Evolutionary conservation across 2,329 filamentous ascomycete species (phyloP), one percentile per base, ranked within the genome.

Genomic region (Aureobasidium sp.): DNA sequence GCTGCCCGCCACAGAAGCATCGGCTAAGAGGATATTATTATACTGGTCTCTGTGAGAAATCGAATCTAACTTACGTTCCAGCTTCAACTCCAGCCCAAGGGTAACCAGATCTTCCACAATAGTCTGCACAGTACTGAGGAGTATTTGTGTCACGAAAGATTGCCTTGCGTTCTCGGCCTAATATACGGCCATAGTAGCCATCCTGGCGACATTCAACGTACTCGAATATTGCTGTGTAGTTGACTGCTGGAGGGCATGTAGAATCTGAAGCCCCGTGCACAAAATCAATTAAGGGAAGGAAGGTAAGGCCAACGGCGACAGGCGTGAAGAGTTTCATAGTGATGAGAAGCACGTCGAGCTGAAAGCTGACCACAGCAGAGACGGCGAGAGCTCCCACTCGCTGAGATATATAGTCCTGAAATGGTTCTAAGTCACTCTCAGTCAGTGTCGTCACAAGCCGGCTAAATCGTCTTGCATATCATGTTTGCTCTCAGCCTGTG

Each of bases 111-210:
- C 47, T 22, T 11, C 47, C 47, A 22, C 47, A 50, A 14, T 50
- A 50, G 24, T 50, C 47, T 16, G 47, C 47, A 50, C 47, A 50
- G 14, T 39, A 40, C n/a, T 50, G 47, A 6, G 47, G 47, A n/a
- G 34, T 50, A 11, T 50, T 50, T 14, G 47, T 39, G 16, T 50
- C 47, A 6, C 47, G 47, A 10, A 50, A 50, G 4, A 50, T 16
- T 11, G 25, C 47, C 34, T 50, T 50, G 17, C 47, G 47, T 50
- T 50, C 47, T 50, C 47, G 29, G 5, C 47, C 47, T 1, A 50
- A 35, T 2, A 50, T 50, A 2, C 47, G 47, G 6, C 47, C 47
- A n/a, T 50, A 50, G 19, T 50, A 50, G 35, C 35, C 30, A 12
- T 50, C 47, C 22, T 50, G 47, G 30, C 47, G 47, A 22, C 47